A percentile compares a stretch with the other conserved stretches of the same genome.
Conservation (phyloP, 805 yeast species). For the Sungouiella blattae region DNA sequence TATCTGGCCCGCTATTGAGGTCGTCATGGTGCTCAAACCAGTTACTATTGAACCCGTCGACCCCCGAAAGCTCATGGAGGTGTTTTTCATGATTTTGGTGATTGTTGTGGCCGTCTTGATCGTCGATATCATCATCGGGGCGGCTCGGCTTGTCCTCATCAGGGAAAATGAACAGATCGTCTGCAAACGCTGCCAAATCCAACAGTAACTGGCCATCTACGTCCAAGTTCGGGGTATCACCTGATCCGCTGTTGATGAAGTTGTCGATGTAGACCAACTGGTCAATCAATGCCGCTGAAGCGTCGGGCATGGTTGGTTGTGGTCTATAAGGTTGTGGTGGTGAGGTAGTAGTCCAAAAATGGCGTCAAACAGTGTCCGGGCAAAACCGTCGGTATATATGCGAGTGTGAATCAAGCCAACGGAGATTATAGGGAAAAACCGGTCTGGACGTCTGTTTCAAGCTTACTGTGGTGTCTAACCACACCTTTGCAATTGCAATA, state of each 20-base stretch:
- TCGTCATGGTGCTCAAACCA: background rate
- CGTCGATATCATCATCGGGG: conserved; percentile 16
- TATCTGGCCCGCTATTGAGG: background rate
- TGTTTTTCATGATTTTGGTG: background rate
- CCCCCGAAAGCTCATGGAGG: background rate
- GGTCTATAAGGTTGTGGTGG: no score
- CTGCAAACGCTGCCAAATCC: conserved; percentile 80
- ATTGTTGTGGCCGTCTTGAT: conserved; percentile 4
- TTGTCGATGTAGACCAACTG: conserved; percentile 80
- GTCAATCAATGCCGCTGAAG: conserved; percentile 53
- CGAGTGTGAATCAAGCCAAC: no score
- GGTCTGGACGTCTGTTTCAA: no score
- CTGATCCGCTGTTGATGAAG: conserved; percentile 43
- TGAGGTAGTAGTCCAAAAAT: no score
- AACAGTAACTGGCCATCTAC: conserved; percentile 39
- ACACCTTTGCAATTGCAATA: background rate
- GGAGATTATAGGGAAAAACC: no score
- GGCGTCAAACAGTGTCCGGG: no score
- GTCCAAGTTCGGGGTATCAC: conserved; percentile 39
- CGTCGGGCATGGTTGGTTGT: conserved; percentile 18
- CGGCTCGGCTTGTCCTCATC: conserved; percentile 70
- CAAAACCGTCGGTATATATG: no score
- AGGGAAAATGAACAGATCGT: conserved; percentile 74
- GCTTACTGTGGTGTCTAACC: background rate
- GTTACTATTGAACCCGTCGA: conserved; percentile 1